Evolutionary conservation across 306 rosid genomes (phyloP).

Genomic region (Castanopsis chinensis): DNA sequence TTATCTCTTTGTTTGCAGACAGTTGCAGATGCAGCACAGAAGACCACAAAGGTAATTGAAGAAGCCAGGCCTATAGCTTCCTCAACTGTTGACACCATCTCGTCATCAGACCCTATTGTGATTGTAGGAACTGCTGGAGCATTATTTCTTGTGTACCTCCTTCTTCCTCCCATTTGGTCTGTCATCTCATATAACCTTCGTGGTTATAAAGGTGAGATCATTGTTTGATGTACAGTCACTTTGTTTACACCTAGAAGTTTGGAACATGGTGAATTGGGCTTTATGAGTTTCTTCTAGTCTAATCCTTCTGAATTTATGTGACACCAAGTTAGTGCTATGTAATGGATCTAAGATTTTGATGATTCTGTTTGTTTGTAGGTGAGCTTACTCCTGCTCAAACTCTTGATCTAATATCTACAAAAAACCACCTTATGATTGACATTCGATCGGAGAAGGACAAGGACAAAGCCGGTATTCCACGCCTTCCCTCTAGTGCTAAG

Average conservation of each 20-base stretch:
- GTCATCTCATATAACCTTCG: constrained; percentile 62
- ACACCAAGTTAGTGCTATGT: background rate
- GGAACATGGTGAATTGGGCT: background rate
- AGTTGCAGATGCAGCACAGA: constrained; percentile 76
- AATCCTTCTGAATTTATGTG: background rate
- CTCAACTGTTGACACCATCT: constrained; percentile 62
- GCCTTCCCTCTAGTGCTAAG: constrained; percentile 83
- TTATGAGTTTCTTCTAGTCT: background rate
- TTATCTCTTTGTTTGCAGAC: constrained; percentile 54
- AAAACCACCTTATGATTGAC: constrained; percentile 61
- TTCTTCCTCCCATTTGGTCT: constrained; percentile 87
- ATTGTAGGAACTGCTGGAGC: constrained; percentile 80
- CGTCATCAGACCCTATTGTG: constrained; percentile 72
- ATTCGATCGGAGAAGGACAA: constrained; percentile 89
- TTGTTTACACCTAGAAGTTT: background rate
- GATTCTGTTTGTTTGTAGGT: constrained; percentile 46
- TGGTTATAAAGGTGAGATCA: constrained; percentile 76
- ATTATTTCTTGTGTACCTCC: constrained; percentile 60
- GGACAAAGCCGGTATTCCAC: constrained; percentile 85
- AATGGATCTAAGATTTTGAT: constrained; percentile 8
- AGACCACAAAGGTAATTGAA: constrained; percentile 77
- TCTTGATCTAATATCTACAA: constrained; percentile 67
- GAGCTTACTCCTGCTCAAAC: constrained; percentile 87
- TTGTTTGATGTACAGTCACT: constrained; percentile 11
- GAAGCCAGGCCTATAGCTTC: constrained; percentile 84